These are phyloP conservation scores for Trametes maxima DNA, from an alignment of 768 basidiomycete species.

Conservation along the genomic window DNA sequence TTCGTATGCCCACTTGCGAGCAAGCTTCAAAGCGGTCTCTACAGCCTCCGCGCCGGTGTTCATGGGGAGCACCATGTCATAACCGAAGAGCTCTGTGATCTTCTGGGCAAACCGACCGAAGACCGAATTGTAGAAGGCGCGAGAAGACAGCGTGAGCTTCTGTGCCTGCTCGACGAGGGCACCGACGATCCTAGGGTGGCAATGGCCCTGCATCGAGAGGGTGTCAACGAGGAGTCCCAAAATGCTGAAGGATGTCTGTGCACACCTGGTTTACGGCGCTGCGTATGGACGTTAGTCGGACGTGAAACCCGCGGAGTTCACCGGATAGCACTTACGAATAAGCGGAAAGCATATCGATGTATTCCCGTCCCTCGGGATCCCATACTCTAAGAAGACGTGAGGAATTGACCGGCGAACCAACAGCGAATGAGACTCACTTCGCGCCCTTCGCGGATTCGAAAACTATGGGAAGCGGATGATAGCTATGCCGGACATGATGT, in stretches of 20 bases:
- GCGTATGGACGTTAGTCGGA: background rate
- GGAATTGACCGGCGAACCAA: conserved; percentile 15
- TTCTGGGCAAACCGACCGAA: conserved; percentile 90
- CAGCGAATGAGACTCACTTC: conserved; percentile 64
- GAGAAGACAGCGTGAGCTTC: conserved; percentile 89
- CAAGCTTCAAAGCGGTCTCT: conserved; percentile 94
- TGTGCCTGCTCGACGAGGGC: conserved; percentile 84
- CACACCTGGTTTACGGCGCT: conserved; percentile 86
- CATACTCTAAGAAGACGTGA: conserved; percentile 60
- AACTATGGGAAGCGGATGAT: conserved; percentile 93
- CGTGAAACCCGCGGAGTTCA: conserved; percentile 4
- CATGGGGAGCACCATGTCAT: conserved; percentile 97
- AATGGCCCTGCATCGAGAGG: conserved; percentile 66
- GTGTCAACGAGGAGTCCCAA: conserved; percentile 1
- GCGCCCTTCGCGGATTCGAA: conserved; percentile 90
- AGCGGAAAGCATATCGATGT: conserved; percentile 97
- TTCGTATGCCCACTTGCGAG: conserved; percentile 95
- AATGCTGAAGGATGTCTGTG: conserved; percentile 29
- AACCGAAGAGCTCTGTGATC: conserved; percentile 83
- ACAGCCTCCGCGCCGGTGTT: conserved; percentile 99
- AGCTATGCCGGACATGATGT: conserved; percentile 52
- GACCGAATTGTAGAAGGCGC: conserved; percentile 94
- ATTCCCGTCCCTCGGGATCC: conserved; percentile 94
- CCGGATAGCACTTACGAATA: conserved; percentile 72
- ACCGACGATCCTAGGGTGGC: conserved; percentile 84